A percentile compares a stretch with the other conserved stretches of the same genome.
Conservation (phyloP, 2,329 filamentous ascomycete species). For the Colletotrichum horii region DNA sequence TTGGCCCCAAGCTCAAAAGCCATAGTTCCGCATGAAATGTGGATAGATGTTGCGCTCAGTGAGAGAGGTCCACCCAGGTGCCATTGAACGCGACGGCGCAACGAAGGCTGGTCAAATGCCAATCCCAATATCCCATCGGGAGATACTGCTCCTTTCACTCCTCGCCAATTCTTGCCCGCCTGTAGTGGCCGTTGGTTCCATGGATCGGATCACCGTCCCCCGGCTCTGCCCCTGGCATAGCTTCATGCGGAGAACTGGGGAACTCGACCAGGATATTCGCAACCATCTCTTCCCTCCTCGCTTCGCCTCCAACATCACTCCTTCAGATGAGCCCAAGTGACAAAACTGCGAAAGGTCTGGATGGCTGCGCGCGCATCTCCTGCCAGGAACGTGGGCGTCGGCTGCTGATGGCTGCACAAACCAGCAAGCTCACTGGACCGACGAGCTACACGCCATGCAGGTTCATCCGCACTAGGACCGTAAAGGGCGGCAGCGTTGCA, state of each 20-base stretch:
- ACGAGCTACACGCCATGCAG: not conserved
- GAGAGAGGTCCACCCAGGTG: not conserved
- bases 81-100: not conserved
- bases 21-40: not conserved
- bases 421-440: not conserved
- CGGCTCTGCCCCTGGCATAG: not conserved
- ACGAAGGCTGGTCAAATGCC: not conserved
- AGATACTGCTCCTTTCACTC: not conserved
- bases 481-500: not conserved
- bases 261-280: not conserved
- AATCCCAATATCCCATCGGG: not conserved
- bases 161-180: not conserved
- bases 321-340: not conserved
- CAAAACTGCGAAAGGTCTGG: not conserved
- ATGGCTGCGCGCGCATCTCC: not conserved
- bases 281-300: not conserved
- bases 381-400: not conserved
- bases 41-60: not conserved
- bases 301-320: not conserved
- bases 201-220: not conserved
- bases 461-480: not conserved
- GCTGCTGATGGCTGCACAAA: not conserved
- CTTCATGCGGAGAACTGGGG: constrained; percentile 11
- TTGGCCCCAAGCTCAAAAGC: not conserved
- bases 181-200: not conserved